These are phyloP conservation scores for Gossypium sturtianum DNA, from an alignment of 345 rosid genomes.

Conservation along the genomic window DNA sequence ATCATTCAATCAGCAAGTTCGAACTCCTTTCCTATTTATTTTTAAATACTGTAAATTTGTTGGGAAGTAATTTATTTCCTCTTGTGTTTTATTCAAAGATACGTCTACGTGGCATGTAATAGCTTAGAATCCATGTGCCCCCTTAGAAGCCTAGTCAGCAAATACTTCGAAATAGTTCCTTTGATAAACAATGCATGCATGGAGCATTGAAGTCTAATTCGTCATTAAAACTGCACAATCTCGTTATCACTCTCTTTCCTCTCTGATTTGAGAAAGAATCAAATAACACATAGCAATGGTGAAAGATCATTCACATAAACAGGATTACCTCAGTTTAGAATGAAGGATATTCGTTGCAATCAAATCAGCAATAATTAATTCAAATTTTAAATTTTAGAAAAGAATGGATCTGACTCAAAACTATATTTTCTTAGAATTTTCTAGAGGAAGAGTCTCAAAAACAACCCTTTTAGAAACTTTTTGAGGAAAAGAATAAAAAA, in stretches of 20 bases:
- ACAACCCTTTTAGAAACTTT: not conserved
- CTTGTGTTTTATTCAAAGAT: not conserved
- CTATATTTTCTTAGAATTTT: not conserved
- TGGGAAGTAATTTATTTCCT: not conserved
- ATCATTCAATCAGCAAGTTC: not conserved
- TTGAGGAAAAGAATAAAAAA: not conserved
- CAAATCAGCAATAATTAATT: not conserved
- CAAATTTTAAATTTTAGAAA: not conserved
- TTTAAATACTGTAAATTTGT: not conserved
- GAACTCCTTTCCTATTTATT: not conserved
- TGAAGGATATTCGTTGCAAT: not conserved
- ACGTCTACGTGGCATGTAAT: not conserved
- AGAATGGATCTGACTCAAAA: not conserved
- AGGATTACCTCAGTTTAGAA: not conserved
- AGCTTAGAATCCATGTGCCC: not conserved
- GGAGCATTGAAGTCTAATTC: not conserved
- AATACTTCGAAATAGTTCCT: not conserved
- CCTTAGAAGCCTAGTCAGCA: not conserved
- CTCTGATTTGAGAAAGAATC: not conserved
- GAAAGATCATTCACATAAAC: not conserved
- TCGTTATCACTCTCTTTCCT: not conserved
- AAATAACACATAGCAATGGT: not conserved
- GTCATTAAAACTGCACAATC: not conserved
- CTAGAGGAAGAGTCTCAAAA: not conserved
- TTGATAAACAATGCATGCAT: not conserved